Evolutionary conservation across 805 yeast genomes (phyloP).

Genomic region (Alloascoidea africana): DNA sequence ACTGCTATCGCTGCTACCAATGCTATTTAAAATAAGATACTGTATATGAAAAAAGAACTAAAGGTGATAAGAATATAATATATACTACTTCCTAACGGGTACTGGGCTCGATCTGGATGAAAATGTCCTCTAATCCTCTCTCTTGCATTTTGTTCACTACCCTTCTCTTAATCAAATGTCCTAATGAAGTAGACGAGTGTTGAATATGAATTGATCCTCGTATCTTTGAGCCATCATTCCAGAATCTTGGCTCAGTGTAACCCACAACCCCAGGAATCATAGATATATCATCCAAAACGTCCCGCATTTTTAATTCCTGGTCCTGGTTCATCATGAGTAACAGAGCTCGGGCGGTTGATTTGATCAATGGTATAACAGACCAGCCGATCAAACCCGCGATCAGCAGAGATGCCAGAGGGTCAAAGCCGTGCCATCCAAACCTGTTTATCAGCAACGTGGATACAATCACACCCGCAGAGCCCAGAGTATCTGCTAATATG

Average conservation of each 20-base stretch:
- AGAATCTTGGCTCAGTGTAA: constrained; percentile 80
- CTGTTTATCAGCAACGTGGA: constrained; percentile 67
- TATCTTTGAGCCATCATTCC: constrained; percentile 47
- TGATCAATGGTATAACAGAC: constrained; percentile 74
- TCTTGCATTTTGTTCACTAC: constrained; percentile 38
- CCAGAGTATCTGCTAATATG: constrained; percentile 88
- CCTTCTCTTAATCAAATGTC: constrained; percentile 40
- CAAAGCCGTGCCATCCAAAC: constrained; percentile 68
- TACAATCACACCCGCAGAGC: constrained; percentile 92
- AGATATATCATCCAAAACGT: constrained; percentile 51
- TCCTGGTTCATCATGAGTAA: constrained; percentile 43
- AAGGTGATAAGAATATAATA: too few species aligned
- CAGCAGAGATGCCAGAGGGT: constrained; percentile 81
- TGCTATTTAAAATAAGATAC: too few species aligned
- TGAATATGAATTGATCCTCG: constrained; percentile 81
- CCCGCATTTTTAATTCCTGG: constrained; percentile 49
- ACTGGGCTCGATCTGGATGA: constrained; percentile 52
- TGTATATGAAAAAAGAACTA: too few species aligned
- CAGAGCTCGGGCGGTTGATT: constrained; percentile 63
- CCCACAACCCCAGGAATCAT: constrained; percentile 61
- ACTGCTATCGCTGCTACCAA: too few species aligned
- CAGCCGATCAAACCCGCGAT: constrained; percentile 69
- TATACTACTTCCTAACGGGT: too few species aligned
- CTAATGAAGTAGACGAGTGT: constrained; percentile 46
- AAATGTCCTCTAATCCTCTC: constrained; percentile 33